These are phyloP conservation scores for Bretschneidera sinensis DNA, from an alignment of 345 rosid genomes.

Conservation along the genomic window DNA sequence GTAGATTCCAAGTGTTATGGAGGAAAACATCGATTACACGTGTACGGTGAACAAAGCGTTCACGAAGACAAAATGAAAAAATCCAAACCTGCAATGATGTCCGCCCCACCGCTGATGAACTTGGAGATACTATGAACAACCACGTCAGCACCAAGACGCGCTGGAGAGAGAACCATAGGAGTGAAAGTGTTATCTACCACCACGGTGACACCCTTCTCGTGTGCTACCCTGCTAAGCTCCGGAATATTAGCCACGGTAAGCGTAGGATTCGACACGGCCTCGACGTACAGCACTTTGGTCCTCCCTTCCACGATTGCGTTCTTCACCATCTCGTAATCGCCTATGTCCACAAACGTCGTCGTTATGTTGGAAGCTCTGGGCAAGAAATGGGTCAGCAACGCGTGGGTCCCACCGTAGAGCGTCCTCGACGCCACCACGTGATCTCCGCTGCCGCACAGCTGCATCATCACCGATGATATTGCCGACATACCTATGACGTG, in stretches of 20 bases:
- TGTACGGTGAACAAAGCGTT: constrained; percentile 9
- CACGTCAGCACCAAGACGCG: constrained; percentile 86
- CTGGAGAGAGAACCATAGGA: constrained; percentile 91
- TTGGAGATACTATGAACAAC: constrained; percentile 91
- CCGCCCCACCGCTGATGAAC: constrained; percentile 96
- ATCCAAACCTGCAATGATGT: constrained; percentile 76
- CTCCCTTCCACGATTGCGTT: constrained; percentile 53
- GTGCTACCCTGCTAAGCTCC: constrained; percentile 71
- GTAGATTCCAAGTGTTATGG: background rate
- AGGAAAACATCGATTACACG: constrained; percentile 14
- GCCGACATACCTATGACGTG: constrained; percentile 79
- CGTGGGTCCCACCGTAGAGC: constrained; percentile 94
- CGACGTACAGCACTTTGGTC: constrained; percentile 81
- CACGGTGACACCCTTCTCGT: constrained; percentile 66
- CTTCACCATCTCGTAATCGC: constrained; percentile 48
- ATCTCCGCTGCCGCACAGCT: constrained; percentile 92
- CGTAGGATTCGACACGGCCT: constrained; percentile 85
- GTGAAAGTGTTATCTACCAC: constrained; percentile 93
- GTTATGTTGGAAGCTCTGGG: constrained; percentile 80
- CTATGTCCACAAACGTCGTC: constrained; percentile 76
- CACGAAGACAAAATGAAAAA: constrained; percentile 13
- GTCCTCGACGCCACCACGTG: constrained; percentile 83
- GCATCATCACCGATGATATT: constrained; percentile 81
- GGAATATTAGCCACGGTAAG: constrained; percentile 74
- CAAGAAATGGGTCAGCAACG: constrained; percentile 75